Conservation (phyloP, 1,139 yeast species). For the Hansenula sp. region DNA sequence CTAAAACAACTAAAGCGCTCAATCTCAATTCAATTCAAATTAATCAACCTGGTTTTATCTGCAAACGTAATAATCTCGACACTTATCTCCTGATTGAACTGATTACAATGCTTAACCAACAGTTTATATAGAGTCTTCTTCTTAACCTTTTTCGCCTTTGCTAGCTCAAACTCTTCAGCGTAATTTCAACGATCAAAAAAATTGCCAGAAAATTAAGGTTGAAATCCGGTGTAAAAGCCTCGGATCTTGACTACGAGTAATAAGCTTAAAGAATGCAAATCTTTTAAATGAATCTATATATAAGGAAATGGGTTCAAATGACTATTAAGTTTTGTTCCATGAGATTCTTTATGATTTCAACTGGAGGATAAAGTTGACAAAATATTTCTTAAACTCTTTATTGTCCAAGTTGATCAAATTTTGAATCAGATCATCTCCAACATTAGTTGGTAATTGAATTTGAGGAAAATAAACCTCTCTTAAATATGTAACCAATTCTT, state of each 20-base stretch:
- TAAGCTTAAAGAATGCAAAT: not conserved
- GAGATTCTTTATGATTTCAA: slow-evolving; percentile 8
- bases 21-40: no score
- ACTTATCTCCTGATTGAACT: no score
- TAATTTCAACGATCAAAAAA: slow-evolving; percentile 1
- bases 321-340: no score
- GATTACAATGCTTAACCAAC: no score
- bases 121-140: no score
- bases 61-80: no score
- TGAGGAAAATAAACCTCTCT: slow-evolving; percentile 48
- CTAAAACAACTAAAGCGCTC: no score
- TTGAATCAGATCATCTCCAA: slow-evolving; percentile 53
- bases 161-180: not conserved
- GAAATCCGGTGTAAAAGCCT: not conserved
- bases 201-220: not conserved
- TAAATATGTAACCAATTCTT: slow-evolving; percentile 44
- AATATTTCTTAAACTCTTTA: slow-evolving; percentile 62
- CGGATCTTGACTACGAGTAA: not conserved
- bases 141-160: not conserved
- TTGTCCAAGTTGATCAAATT: slow-evolving; percentile 49
- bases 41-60: no score
- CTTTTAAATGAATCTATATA: not conserved
- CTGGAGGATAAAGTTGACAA: slow-evolving; percentile 50
- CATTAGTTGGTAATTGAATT: slow-evolving; percentile 55
- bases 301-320: no score